These are phyloP conservation scores for Aspergillus terreus DNA, from an alignment of 2,329 filamentous ascomycete species.

Conservation along the genomic window DNA sequence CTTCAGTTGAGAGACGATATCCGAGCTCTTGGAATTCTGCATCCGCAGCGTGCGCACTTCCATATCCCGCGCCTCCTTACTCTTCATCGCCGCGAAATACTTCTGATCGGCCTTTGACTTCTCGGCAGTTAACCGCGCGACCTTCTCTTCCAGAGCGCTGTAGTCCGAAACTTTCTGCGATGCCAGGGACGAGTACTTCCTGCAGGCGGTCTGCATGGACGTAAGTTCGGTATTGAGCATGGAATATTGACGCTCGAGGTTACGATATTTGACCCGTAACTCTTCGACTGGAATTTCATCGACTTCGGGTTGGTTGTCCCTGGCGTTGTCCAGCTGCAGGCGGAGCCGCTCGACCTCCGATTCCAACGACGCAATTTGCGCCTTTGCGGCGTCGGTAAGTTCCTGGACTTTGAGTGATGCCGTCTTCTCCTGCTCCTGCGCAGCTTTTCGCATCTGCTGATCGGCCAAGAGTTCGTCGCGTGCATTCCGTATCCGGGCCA, in stretches of 20 bases:
- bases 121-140: constrained; percentile 71
- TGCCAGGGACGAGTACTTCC: constrained; percentile 78
- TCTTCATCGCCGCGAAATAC: constrained; percentile 93
- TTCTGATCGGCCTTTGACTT: constrained; percentile 98
- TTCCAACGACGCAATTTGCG: constrained; percentile 77
- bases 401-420: constrained; percentile 74
- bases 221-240: constrained; percentile 84
- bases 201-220: constrained; percentile 86
- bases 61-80: constrained; percentile 77
- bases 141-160: constrained; percentile 70
- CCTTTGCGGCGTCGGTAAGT: constrained; percentile 72
- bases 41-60: constrained; percentile 75
- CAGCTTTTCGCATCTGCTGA: constrained; percentile 71
- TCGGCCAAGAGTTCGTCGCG: constrained; percentile 85
- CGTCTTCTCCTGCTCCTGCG: constrained; percentile 70
- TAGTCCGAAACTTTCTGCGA: constrained; percentile 83
- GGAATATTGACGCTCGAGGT: constrained; percentile 73
- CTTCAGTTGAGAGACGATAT: constrained; percentile 90
- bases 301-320: constrained; percentile 41
- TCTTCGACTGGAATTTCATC: constrained; percentile 65
- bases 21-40: constrained; percentile 85
- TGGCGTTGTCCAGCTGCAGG: constrained; percentile 51
- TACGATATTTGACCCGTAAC: constrained; percentile 67
- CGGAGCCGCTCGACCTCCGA: constrained; percentile 72
- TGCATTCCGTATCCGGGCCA: constrained; percentile 77